phyloP scores from a whole-genome alignment of 306 rosid genomes.

The Fragaria nilgerrensis region DNA sequence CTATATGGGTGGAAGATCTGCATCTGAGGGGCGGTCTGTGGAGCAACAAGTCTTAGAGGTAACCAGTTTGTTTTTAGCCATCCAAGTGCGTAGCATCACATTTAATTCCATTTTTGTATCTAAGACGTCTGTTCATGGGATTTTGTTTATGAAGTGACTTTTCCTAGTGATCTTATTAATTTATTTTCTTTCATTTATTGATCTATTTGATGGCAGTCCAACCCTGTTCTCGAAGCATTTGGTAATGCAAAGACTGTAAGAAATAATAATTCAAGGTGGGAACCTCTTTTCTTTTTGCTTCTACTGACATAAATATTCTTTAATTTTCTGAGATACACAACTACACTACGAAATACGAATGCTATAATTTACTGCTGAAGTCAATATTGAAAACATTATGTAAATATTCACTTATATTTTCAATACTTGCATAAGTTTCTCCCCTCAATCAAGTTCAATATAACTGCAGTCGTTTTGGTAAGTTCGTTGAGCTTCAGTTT shows the following conservation, averaged over 20 bases:
- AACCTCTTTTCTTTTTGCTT: constrained; percentile 13
- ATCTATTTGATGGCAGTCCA: constrained; percentile 56
- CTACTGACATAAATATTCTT: not conserved
- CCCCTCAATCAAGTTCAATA: constrained; percentile 34
- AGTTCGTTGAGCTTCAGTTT: constrained; percentile 98
- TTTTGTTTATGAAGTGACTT: constrained; percentile 17
- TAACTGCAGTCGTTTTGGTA: constrained; percentile 94
- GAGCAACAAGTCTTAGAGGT: constrained; percentile 98
- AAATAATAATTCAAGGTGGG: constrained; percentile 91
- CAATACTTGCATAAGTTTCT: constrained; percentile 26
- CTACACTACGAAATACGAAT: not conserved
- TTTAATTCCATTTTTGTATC: not conserved
- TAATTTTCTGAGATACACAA: not conserved
- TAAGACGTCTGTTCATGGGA: constrained; percentile 14
- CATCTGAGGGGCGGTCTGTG: constrained; percentile 72
- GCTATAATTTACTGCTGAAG: not conserved
- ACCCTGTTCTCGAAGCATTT: constrained; percentile 98
- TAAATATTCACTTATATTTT: not conserved
- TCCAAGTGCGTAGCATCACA: not conserved
- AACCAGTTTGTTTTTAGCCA: constrained; percentile 16
- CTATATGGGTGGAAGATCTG: constrained; percentile 82
- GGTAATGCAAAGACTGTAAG: constrained; percentile 95
- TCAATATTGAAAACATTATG: not conserved
- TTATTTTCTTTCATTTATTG: constrained; percentile 7
- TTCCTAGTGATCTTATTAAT: not conserved